Percentiles rank a stretch among this genome's conserved stretches.
Conservation (phyloP, 2,329 filamentous ascomycete species). For the Fusarium graminum region DNA sequence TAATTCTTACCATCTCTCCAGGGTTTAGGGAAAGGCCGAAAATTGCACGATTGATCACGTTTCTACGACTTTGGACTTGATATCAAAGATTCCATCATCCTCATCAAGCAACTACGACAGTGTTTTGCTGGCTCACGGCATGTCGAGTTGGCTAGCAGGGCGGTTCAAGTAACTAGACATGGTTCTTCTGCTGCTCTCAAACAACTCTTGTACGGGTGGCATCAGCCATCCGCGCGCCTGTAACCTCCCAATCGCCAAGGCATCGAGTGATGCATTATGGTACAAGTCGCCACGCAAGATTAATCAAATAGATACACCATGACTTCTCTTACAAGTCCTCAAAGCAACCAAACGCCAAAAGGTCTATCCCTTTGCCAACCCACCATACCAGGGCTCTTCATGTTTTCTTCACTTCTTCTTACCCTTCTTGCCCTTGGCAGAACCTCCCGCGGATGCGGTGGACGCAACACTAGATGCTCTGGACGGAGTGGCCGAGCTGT, state of each 20-base stretch:
- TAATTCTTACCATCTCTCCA: conserved; percentile 52
- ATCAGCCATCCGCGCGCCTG: conserved; percentile 25
- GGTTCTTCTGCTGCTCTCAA: conserved; percentile 44
- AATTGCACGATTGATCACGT: conserved; percentile 48
- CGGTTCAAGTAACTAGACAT: conserved; percentile 38
- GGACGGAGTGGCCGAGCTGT: conserved; percentile 81
- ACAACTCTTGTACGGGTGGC: conserved; percentile 32
- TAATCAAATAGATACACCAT: conserved; percentile 36
- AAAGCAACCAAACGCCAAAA: conserved; percentile 49
- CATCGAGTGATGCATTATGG: conserved; percentile 37
- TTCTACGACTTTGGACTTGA: conserved; percentile 39
- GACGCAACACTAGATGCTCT: conserved; percentile 91
- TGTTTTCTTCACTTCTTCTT: conserved; percentile 50
- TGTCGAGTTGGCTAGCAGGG: conserved; percentile 25
- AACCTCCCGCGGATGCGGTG: conserved; percentile 69
- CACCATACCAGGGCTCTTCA: conserved; percentile 14
- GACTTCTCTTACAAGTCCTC: conserved; percentile 29
- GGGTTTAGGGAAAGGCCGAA: conserved; percentile 47
- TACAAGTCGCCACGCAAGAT: conserved; percentile 30
- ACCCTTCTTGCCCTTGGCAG: conserved; percentile 64
- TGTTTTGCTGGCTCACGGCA: conserved; percentile 28
- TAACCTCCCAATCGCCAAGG: conserved; percentile 22
- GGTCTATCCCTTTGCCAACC: conserved; percentile 34
- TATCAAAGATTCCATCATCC: conserved; percentile 25
- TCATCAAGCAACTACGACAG: conserved; percentile 42